phyloP scores from a whole-genome alignment of 805 yeast genomes.

The Saturnispora galanensis region DNA sequence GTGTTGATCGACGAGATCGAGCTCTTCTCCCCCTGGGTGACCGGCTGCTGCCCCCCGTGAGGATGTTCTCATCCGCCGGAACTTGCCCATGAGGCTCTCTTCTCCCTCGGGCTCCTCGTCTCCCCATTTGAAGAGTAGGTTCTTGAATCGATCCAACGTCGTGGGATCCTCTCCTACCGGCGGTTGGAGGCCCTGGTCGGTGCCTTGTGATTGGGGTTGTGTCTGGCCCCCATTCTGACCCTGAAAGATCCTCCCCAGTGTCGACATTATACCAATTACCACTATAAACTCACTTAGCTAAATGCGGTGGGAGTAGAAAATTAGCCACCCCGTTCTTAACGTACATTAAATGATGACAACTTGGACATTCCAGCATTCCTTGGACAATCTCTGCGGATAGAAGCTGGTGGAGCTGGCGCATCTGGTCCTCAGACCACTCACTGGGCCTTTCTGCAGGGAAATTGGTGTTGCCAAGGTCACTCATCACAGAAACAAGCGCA shows the following conservation, averaged over 20 bases:
- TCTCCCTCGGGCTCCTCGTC: conserved; percentile 1
- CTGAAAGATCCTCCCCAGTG: no score
- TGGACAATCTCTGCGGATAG: conserved; percentile 75
- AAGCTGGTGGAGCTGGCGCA: conserved; percentile 67
- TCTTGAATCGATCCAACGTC: not conserved
- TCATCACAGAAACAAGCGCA: conserved; percentile 70
- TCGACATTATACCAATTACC: no score
- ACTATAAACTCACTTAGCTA: conserved; percentile 34
- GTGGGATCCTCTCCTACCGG: not conserved
- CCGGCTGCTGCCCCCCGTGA: no score
- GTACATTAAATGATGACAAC: conserved; percentile 80
- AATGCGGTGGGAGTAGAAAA: conserved; percentile 87
- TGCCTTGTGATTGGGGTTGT: no score
- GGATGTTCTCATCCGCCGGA: no score
- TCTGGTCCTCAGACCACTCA: conserved; percentile 39
- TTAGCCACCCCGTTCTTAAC: conserved; percentile 93
- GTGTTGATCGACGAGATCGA: no score
- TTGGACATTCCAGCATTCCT: conserved; percentile 82
- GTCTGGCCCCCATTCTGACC: no score
- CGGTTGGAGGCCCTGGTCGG: no score
- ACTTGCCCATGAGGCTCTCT: no score
- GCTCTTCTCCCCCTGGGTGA: no score
- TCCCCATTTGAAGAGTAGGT: conserved; percentile 3
- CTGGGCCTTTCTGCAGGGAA: conserved; percentile 57
- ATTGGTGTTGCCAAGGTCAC: conserved; percentile 57